Evolutionary conservation across 2,329 filamentous ascomycete species (phyloP), one percentile per base, ranked within the genome.

Genomic region (Rugonectria rugulosa): DNA sequence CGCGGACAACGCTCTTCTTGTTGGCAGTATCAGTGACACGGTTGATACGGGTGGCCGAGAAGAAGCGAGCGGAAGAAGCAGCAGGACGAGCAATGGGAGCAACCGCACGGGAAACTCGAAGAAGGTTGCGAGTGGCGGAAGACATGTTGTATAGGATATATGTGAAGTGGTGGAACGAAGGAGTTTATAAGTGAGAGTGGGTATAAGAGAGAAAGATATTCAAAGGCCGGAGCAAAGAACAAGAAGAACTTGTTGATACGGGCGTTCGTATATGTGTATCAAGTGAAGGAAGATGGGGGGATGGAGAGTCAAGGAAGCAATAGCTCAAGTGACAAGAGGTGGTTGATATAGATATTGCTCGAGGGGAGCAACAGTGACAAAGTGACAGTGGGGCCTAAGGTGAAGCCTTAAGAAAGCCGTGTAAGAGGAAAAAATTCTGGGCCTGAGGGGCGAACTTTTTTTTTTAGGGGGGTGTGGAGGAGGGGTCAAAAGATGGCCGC

Each of bases 1-100:
- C 82, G 60, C 78, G 79, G 59, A 85, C 79, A 11, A 83, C 80
- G 55, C 79, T 81, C 64, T 77, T 80, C 69, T 79, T 82, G 60
- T 74, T 75, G 37, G 69, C 57, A n/a, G 73, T 75, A 63, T 76
- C 73, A 42, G 71, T 67, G 27, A 76, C 73, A 52, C 66, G 68
- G 57, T 62, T 64, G 60, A 62, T 37, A 37, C 65, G 61, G 11
- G 71, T 69, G 59, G 58, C 61, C 15, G 73, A 73, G 61, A 76
- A 74, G 65, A 66, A 66, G 52, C 73, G 73, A 26, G 60, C 59
- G 27, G 61, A 58, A 37, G 65, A 58, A 55, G 62, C 62, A 32
- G 59, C 61, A 50, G 66, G 61, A 45, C 66, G 58, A 46, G 64
- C 34, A 15, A 57, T 53, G 44, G 71, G 68, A 43, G 65, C 64